Evolutionary conservation across 1,139 yeast genomes (phyloP).

Genomic region (Zygosaccharomyces sapae): DNA sequence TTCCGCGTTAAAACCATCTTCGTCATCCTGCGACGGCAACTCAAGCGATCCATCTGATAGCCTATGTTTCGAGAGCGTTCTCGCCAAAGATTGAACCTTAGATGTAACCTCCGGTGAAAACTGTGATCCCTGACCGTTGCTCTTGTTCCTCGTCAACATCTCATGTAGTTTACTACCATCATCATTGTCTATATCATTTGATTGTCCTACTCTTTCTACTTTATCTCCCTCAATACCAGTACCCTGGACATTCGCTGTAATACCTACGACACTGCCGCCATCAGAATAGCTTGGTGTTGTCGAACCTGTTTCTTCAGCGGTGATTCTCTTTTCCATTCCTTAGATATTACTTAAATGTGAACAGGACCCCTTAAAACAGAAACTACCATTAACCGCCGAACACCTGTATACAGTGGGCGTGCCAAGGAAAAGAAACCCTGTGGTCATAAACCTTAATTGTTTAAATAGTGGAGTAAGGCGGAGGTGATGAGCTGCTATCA

Average conservation of each 20-base stretch:
- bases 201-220: not conserved
- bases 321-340: not conserved
- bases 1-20: slow-evolving; percentile 23
- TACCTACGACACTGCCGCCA: not conserved
- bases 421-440: too few species aligned
- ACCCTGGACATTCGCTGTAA: not conserved
- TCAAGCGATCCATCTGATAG: slow-evolving; percentile 24
- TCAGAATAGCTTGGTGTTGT: not conserved
- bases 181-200: not conserved
- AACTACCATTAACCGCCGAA: too few species aligned
- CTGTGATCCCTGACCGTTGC: slow-evolving; percentile 2
- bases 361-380: too few species aligned
- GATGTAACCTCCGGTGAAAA: slow-evolving; percentile 14
- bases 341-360: not conserved
- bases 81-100: slow-evolving; percentile 26
- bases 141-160: not conserved
- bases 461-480: too few species aligned
- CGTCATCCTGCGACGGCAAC: slow-evolving; percentile 7
- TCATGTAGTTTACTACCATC: not conserved
- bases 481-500: too few species aligned
- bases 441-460: too few species aligned
- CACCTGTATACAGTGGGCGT: too few species aligned
- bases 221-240: not conserved
- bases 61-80: slow-evolving; percentile 25
- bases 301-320: not conserved